These are phyloP conservation scores for Hortiboletus campestris DNA, from an alignment of 768 basidiomycete species.

Conservation along the genomic window DNA sequence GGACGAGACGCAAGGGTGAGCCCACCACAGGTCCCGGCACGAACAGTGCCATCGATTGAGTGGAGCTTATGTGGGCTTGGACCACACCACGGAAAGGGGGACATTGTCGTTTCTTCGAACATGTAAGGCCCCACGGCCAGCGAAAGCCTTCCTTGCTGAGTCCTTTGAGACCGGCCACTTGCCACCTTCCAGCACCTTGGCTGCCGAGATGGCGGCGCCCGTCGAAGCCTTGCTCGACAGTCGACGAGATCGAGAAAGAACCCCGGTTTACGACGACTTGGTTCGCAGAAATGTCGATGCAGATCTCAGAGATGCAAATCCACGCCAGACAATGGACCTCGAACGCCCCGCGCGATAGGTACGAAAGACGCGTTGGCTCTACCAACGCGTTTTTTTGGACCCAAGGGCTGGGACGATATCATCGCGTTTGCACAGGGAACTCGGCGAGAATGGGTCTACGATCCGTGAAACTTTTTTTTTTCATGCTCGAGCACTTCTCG, in stretches of 20 bases:
- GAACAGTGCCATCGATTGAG: background rate
- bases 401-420: constrained; percentile 3
- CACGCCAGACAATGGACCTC: background rate
- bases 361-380: background rate
- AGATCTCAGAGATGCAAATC: background rate
- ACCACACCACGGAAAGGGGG: background rate
- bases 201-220: background rate
- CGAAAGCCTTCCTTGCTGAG: background rate
- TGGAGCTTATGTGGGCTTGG: background rate
- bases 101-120: background rate
- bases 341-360: background rate
- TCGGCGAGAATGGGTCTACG: background rate
- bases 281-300: background rate
- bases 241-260: background rate
- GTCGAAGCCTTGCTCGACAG: background rate
- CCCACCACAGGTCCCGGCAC: background rate
- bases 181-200: background rate
- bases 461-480: background rate
- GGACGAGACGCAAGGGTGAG: background rate
- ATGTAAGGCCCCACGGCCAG: too few relatives aligned
- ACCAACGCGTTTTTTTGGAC: background rate
- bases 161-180: background rate
- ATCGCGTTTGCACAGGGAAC: background rate
- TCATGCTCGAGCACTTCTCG: constrained; percentile 4
- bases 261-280: background rate